phyloP scores from a whole-genome alignment of 1,284 basidiomycete species.

The Microbotryum violaceum region DNA sequence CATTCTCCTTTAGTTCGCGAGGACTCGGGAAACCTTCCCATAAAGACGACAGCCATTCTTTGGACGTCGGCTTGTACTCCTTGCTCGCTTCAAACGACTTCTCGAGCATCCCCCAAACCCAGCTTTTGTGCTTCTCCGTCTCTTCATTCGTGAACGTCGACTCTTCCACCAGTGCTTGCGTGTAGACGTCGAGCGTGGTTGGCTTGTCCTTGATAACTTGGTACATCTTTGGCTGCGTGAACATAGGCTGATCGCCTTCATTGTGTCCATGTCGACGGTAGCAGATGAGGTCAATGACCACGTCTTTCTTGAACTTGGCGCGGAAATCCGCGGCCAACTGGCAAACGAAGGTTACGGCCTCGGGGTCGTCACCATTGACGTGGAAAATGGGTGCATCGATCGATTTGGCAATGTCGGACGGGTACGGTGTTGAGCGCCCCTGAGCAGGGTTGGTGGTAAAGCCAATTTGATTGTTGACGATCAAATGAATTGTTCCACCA shows the following conservation, averaged over 20 bases:
- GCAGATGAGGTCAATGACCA: conserved; percentile 97
- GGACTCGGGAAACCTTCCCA: conserved; percentile 99
- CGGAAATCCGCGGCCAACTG: conserved; percentile 97
- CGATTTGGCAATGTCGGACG: conserved; percentile 97
- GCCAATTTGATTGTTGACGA: conserved; percentile 99
- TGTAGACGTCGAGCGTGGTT: conserved; percentile 84
- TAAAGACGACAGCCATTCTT: conserved; percentile 95
- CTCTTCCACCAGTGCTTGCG: conserved; percentile 81
- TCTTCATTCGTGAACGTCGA: conserved; percentile 92
- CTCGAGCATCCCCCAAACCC: conserved; percentile 99
- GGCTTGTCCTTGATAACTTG: conserved; percentile 92
- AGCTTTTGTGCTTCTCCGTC: conserved; percentile 96
- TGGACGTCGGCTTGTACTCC: conserved; percentile 84
- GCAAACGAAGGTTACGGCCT: conserved; percentile 96
- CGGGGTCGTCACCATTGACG: conserved; percentile 97
- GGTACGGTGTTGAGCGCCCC: conserved; percentile 94
- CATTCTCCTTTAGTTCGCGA: conserved; percentile 85
- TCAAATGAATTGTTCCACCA: conserved; percentile 94
- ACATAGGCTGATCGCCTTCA: conserved; percentile 97
- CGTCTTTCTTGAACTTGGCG: conserved; percentile 97
- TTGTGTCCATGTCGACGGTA: conserved; percentile 99
- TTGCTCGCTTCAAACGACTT: conserved; percentile 79
- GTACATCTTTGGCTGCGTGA: conserved; percentile 99
- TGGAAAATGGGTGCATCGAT: conserved; percentile 99
- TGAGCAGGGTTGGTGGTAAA: conserved; percentile 99